Percentiles rank a stretch among this genome's conserved stretches.
These are phyloP conservation scores for Haberlea rhodopensis DNA, from an alignment of 257 asterid species.

Conservation along the genomic window DNA sequence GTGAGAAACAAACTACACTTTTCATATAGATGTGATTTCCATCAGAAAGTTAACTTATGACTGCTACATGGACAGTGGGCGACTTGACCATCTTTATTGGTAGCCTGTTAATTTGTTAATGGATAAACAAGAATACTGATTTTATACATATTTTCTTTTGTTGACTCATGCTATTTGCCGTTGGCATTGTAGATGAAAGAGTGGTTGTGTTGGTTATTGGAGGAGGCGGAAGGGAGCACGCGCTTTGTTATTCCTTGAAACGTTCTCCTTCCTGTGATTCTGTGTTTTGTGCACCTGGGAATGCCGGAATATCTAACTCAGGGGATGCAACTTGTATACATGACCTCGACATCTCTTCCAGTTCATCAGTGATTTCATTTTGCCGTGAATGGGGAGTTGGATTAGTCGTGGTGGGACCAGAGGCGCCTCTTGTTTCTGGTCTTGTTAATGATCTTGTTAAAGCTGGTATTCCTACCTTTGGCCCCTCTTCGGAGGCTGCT, in stretches of 20 bases:
- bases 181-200: constrained; percentile 54
- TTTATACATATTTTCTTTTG: neutral
- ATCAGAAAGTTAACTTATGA: neutral
- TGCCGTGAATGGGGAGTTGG: constrained; percentile 83
- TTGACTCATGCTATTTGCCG: neutral
- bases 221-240: constrained; percentile 98
- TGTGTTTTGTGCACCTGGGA: constrained; percentile 96
- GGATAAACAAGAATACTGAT: neutral
- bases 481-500: constrained; percentile 97
- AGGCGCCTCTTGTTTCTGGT: constrained; percentile 95
- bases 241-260: constrained; percentile 73
- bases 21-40: neutral
- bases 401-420: constrained; percentile 85
- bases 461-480: constrained; percentile 89
- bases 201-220: constrained; percentile 88
- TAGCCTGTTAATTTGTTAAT: neutral
- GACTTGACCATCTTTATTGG: neutral
- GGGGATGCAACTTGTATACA: constrained; percentile 85
- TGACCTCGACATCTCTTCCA: constrained; percentile 63
- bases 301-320: constrained; percentile 76
- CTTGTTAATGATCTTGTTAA: constrained; percentile 80
- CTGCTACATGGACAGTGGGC: neutral
- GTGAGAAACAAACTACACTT: neutral
- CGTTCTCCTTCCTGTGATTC: constrained; percentile 81
- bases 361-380: constrained; percentile 69